These are phyloP conservation scores for Crinitomyces ghanaensis DNA, from an alignment of 805 yeast genomes.

Conservation along the genomic window DNA sequence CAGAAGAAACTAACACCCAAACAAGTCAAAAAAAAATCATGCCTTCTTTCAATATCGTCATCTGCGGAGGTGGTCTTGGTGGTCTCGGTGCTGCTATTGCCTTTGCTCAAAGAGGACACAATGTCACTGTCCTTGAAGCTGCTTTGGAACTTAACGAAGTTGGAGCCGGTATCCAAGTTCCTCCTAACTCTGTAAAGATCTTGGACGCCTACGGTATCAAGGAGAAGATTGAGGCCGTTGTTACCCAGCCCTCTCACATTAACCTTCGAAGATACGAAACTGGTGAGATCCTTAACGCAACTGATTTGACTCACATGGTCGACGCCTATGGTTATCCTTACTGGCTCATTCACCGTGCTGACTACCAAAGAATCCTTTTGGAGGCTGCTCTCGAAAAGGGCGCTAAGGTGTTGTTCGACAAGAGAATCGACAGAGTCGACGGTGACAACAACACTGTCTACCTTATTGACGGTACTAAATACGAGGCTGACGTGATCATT, in stretches of 20 bases:
- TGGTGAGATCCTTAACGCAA: constrained; percentile 18
- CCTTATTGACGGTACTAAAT: constrained; percentile 2
- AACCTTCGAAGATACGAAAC: constrained; percentile 15
- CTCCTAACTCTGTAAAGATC: constrained; percentile 23
- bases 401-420: constrained; percentile 14
- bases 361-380: constrained; percentile 20
- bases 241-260: constrained; percentile 5
- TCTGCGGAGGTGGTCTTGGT: constrained; percentile 27
- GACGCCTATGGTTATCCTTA: constrained; percentile 19
- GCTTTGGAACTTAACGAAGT: constrained; percentile 24
- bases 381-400: constrained; percentile 19
- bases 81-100: constrained; percentile 25
- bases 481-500: constrained; percentile 1
- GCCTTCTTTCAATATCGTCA: constrained; percentile 15
- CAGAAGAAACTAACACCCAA: too few species aligned
- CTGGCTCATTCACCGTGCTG: constrained; percentile 24
- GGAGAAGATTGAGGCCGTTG: constrained; percentile 10
- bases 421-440: constrained; percentile 16
- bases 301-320: constrained; percentile 17
- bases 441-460: constrained; percentile 10
- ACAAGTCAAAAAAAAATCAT: too few species aligned
- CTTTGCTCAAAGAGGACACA: constrained; percentile 20
- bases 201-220: constrained; percentile 19
- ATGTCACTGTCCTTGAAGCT: constrained; percentile 22
- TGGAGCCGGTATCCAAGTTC: constrained; percentile 28